Base-by-base conservation (phyloP, 2,329 filamentous ascomycete species). In the Aspergillus candidus region DNA sequence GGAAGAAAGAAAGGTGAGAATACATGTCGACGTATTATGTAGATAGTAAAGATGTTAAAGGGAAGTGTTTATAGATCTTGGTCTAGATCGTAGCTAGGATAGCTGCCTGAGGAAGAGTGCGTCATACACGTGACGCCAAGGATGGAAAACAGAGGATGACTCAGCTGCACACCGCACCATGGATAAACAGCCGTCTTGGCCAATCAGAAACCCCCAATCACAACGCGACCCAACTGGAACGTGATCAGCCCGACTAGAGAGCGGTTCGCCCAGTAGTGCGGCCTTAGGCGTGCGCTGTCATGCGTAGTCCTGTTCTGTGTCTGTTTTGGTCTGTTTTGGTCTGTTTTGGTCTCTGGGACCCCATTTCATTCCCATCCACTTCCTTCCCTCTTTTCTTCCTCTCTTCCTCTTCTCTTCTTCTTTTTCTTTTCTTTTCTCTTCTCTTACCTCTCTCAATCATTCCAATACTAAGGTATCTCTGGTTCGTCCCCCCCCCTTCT, bases 181-280 rank as follows among this genome's bases (percentile, higher is more conserved):
- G 48, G 50, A 47, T 45, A 41, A 44, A 48, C 48, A 40, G 15
- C 11, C 8, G 12, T 18, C 11, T 4, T 12, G 36, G 35, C 62
- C 62, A 65, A 65, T 65, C 53, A 64, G 32, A 18, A 39, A 32
- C 38, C 18, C 4, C 15, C 15, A 15, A 15, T 15, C 18, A 3
- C 40, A 52, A 66, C 63, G 64, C 63, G 63, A 66, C 63, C 63
- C 63, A 63, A 58, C 54, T 49, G 59, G 41, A 35, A 37, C 34
- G 53, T 55, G 22, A 27, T 27, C 22, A 7, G 22, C 22, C 22
- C 22, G 22, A 27, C 22, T 27, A 10, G 22, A 7, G 8, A 27
- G 18, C 22, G 6, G 8, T 27, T 27, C 18, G 7, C 22, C 22
- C 8, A 10, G 22, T 27, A 27, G 22, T 27, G 22, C 22, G 7